Evolutionary conservation across 208 protist species (phyloP).

Genomic region (Acanthamoeba royreba): DNA sequence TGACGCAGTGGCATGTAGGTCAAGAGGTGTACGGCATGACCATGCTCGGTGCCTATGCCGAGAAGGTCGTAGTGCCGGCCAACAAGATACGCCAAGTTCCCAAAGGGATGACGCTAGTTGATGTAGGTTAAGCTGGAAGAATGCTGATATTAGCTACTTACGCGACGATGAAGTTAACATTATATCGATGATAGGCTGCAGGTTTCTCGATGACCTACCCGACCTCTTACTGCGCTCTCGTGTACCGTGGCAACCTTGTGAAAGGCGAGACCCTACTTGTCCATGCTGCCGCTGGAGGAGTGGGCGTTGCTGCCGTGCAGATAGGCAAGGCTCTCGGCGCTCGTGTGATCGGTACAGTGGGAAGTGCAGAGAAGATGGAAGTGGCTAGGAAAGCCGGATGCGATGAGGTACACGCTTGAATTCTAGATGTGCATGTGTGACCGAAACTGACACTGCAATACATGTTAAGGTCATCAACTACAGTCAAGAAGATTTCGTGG

Average conservation of each 20-base stretch:
- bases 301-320: constrained; percentile 50
- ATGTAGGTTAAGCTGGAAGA: background rate
- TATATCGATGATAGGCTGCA: constrained; percentile 8
- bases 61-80: constrained; percentile 45
- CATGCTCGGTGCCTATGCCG: background rate
- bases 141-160: background rate
- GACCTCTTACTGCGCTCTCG: constrained; percentile 29
- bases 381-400: constrained; percentile 19
- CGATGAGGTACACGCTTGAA: constrained; percentile 44
- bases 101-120: constrained; percentile 23
- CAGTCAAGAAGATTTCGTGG: constrained; percentile 31
- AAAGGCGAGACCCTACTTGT: constrained; percentile 51
- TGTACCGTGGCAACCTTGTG: constrained; percentile 36
- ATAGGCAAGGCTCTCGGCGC: constrained; percentile 54
- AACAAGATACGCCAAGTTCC: background rate
- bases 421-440: too few species aligned
- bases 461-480: background rate
- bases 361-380: constrained; percentile 32
- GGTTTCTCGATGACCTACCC: constrained; percentile 56
- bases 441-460: too few species aligned
- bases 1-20: constrained; percentile 21
- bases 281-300: constrained; percentile 51
- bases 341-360: constrained; percentile 41
- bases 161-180: background rate
- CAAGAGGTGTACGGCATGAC: constrained; percentile 49